Evolutionary conservation across 2,329 filamentous ascomycete genomes (phyloP).

Genomic region (Fusarium poae): DNA sequence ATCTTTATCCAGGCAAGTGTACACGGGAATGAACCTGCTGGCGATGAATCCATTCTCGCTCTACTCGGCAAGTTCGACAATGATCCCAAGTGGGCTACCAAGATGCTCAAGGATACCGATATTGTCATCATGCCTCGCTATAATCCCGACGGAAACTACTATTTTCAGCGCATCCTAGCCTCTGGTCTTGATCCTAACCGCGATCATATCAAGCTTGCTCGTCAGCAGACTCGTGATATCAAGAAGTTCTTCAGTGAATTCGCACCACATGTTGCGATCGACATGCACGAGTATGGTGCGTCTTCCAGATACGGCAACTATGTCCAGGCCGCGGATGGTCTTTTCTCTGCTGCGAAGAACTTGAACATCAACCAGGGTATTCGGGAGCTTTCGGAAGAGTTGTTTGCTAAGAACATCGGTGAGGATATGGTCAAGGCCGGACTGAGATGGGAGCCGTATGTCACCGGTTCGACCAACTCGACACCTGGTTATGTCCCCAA

Average conservation of each 20-base stretch:
- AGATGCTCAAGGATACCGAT: constrained; percentile 48
- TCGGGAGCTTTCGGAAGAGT: constrained; percentile 46
- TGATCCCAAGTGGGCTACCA: constrained; percentile 48
- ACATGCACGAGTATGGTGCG: constrained; percentile 53
- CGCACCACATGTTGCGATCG: constrained; percentile 50
- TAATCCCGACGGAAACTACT: constrained; percentile 53
- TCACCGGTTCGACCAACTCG: constrained; percentile 41
- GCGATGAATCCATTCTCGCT: constrained; percentile 50
- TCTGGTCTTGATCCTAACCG: constrained; percentile 52
- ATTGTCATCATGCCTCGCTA: constrained; percentile 51
- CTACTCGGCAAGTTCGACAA: constrained; percentile 51
- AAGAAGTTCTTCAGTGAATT: constrained; percentile 49
- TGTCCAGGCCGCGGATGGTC: constrained; percentile 48
- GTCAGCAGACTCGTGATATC: constrained; percentile 51
- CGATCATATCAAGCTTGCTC: constrained; percentile 52
- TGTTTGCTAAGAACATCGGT: constrained; percentile 49
- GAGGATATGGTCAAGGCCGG: constrained; percentile 48
- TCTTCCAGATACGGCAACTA: constrained; percentile 38
- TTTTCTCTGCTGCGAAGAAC: constrained; percentile 54
- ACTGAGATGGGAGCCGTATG: constrained; percentile 51
- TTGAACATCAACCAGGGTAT: constrained; percentile 52
- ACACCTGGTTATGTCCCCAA: constrained; percentile 25
- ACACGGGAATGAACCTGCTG: constrained; percentile 53
- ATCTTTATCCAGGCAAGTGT: constrained; percentile 52
- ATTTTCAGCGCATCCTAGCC: constrained; percentile 51